Base-by-base conservation (phyloP, 2,329 filamentous ascomycete genomes). In the Arthrobotrys megalospora region DNA sequence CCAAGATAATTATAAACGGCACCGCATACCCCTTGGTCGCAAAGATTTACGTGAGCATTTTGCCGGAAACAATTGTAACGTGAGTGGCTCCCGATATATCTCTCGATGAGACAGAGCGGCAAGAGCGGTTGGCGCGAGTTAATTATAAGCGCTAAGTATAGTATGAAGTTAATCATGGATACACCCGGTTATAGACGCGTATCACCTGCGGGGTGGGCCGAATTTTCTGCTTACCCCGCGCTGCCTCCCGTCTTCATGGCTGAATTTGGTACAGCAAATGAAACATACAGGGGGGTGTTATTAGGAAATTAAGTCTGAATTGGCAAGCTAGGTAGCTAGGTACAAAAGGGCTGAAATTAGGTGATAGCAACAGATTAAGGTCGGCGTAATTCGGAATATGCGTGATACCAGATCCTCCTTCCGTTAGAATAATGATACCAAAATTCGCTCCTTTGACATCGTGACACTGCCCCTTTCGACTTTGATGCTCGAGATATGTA, bases 341-440 rank as follows among this genome's bases (percentile, higher is more conserved):
- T 50, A 50, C 47, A 50, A 50, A 50, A 50, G 11, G 47, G 47
- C 47, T 50, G 7, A 11, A 50, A 50, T 50, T 50, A 3, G 16
- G 47, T 24, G 10, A 28, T 50, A 50, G 19, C 12, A 38, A 28
- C 47, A 50, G 24, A 50, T 6, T 8, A 50, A 12, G 7, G 16
- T 50, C 6, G 36, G 36, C 2, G 12, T 38, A 14, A 8, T 8
- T 14, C 36, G 36, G 8, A 38, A 10, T 38, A 38, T 38, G 36
- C 12, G 36, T 50, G 47, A 50, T 50, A 21, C 47, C 47, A 50
- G 47, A 50, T 50, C 19, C 19, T 28, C 47, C 7, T 50, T 50
- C 24, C 16, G 47, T 24, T 50, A 11, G 47, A 50, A 12, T 24
- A 50, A 19, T 50, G 10, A 50, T 24, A 1, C 48, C 48, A 53